Conservation (phyloP, 2,329 filamentous ascomycete genomes). For the Pyricularia pennisetigena region DNA sequence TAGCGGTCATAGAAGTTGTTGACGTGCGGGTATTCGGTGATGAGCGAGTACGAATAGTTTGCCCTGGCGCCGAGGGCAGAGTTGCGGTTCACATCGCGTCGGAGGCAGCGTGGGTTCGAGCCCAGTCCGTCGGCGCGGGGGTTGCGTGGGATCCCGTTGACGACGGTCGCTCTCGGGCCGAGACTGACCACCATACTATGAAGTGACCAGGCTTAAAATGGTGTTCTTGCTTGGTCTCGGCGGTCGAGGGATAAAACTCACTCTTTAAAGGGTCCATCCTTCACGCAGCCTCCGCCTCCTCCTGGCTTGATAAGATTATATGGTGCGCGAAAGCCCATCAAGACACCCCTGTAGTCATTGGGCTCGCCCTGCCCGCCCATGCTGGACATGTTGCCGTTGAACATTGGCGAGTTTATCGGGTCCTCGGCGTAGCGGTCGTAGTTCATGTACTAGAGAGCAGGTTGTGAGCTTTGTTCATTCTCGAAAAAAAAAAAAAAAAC, state of each 20-base stretch:
- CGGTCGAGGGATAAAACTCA: constrained; percentile 11
- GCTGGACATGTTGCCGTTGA: constrained; percentile 42
- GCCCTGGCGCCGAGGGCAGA: constrained; percentile 11
- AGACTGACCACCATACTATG: constrained; percentile 29
- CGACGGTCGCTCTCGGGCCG: constrained; percentile 23
- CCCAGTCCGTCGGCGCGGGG: constrained; percentile 21
- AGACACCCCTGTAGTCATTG: constrained; percentile 14
- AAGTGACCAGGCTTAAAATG: not conserved
- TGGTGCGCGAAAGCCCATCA: constrained; percentile 2
- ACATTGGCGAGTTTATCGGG: constrained; percentile 36
- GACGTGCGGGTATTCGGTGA: constrained; percentile 9
- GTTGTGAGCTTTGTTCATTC: no score
- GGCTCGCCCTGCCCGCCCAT: constrained; percentile 36
- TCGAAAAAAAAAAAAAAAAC: no score
- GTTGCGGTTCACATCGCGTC: constrained; percentile 21
- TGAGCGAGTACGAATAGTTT: constrained; percentile 12
- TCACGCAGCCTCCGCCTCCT: constrained; percentile 45
- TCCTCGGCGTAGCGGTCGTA: constrained; percentile 40
- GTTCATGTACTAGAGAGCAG: constrained; percentile 32
- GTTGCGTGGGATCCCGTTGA: constrained; percentile 20
- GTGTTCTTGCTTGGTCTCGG: not conserved
- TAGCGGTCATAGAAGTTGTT: constrained; percentile 11
- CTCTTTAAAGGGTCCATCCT: constrained; percentile 35
- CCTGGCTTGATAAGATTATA: constrained; percentile 31
- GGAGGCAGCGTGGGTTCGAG: constrained; percentile 33